Evolutionary conservation across 805 yeast species (phyloP), one percentile per base, ranked within the genome.

Genomic region (Candida germanica): DNA sequence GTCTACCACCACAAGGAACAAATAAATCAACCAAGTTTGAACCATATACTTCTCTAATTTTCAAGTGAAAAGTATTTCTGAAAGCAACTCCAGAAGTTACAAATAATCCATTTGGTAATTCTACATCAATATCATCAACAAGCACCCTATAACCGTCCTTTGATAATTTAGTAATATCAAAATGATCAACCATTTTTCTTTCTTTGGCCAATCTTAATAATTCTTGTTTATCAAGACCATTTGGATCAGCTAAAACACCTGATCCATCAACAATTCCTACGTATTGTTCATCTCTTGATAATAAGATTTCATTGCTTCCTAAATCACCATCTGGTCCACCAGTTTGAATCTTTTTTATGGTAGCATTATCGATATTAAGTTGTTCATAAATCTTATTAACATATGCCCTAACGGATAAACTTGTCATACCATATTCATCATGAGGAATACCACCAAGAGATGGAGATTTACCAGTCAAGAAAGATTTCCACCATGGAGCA

Each of bases 291-390:
- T 80, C 77, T 35, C 82, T 71, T 1, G 97, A 87, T 42, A 91
- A 73, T 48, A 87, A 71, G 52, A 91, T 93, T 67, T 91, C 98
- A 60, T 91, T 93, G 17, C 95, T 85, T 20, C 98, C 98, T 49
- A 91, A 72, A 64, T 91, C 98, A 55, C 98, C 98, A 62, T 93
- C 97, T 46, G 98, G 98, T 30, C 98, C 98, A 65, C 98, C 98
- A 37, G 97, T 93, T 69, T 91, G 98, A 54, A 93, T 71, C 65
- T 93, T 91, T 51, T 72, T 73, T 42, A 91, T 74, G 26, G 66
- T 61, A 17, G 70, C 56, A 48, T 74, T 64, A 46, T 81, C 77
- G 42, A 91, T 69, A 13, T 75, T 66, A 40, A 83, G 72, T 58
- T 87, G 85, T 48, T 86, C 83, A 61, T 91, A 91, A 42, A 89